Base-by-base conservation (phyloP, 1,139 yeast species). In the Debaryomyces fabryi region DNA sequence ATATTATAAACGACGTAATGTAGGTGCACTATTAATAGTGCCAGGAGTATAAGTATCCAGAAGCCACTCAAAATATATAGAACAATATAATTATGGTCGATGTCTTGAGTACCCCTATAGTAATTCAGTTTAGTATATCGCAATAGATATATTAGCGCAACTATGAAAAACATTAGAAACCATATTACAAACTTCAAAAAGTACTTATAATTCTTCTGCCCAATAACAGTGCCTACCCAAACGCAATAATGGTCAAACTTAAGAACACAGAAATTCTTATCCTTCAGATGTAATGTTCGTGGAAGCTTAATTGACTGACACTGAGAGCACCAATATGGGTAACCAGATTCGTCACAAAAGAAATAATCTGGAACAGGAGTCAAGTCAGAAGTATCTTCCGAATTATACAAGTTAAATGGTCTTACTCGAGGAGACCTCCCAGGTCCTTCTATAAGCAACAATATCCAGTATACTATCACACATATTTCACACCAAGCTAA, bases 231-330 rank as follows among this genome's bases (percentile, higher is more conserved):
- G 0, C 90, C 90, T 3, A 86, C 63, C 82, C 85, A 85, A 2
- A 79, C 55, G 60, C 93, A 86, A 56, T 72, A 82, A 60, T 86
- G 93, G 59, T 86, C 93, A 59, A 82, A 81, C 49, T 77, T 70
- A 1, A 83, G 77, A 0, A 85, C 77, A 55, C 86, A 83, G 35
- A 61, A 58, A 0, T 69, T 69, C 47, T 64, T 45, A 41, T 73
- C 69, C 18, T 73, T 71, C 52, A 86, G 83, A 58, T 82, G 90
- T 52, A 78, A 85, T 2, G 82, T 58, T 47, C 92, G 66, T 9
- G 78, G 72, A 1, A 78, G 62, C 56, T 82, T 83, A 18, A 85
- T 65, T 5, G 85, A 74, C 38, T 74, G 67, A 49, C 88, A 82
- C 7, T 62, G 60, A 1, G 81, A 65, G 55, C 89, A 84, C 79